Evolutionary conservation across 306 rosid genomes (phyloP).

Genomic region (Corylus avellana): DNA sequence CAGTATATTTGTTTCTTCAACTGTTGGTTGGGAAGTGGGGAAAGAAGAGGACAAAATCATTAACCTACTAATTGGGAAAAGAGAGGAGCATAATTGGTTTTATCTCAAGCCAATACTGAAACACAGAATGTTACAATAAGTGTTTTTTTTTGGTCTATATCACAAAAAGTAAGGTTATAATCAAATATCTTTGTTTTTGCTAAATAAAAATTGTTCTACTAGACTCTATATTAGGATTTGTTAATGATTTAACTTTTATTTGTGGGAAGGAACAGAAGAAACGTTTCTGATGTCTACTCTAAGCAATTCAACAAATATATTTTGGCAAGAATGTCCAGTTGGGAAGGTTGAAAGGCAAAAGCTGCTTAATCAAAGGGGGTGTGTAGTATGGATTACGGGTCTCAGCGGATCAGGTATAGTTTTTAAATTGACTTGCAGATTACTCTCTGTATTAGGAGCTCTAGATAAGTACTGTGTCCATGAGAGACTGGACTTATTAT

Average conservation of each 20-base stretch:
- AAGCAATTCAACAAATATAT: constrained; percentile 70
- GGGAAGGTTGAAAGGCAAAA: constrained; percentile 76
- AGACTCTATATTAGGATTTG: neutral
- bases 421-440: constrained; percentile 8
- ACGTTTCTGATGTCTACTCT: constrained; percentile 55
- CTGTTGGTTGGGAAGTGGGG: neutral
- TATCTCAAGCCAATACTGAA: neutral
- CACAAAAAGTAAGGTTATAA: neutral
- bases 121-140: neutral
- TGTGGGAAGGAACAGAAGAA: constrained; percentile 28
- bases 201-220: neutral
- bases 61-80: too few species aligned
- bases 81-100: neutral
- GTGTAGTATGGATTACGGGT: constrained; percentile 90
- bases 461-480: neutral
- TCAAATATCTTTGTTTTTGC: neutral
- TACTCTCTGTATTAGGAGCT: neutral
- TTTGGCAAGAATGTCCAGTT: constrained; percentile 80
- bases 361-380: constrained; percentile 86
- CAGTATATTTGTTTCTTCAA: neutral
- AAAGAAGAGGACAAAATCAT: neutral
- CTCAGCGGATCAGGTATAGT: constrained; percentile 86
- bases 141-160: neutral
- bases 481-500: neutral
- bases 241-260: constrained; percentile 26